Conservation (phyloP, 495 filamentous ascomycete species). For the Penicillium lagena region DNA sequence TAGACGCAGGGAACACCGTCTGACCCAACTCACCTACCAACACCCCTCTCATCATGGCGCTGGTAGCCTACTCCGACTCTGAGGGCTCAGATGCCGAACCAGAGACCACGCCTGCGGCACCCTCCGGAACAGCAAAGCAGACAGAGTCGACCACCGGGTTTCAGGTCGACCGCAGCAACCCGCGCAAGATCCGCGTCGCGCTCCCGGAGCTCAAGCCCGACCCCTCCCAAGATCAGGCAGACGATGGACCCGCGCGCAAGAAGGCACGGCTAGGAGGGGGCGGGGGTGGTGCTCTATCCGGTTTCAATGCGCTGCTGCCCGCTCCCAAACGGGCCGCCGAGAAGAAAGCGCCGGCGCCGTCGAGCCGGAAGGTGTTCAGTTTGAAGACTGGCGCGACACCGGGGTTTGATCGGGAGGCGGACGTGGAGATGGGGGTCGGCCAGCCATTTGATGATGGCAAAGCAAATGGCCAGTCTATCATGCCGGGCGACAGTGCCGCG, state of each 20-base stretch:
- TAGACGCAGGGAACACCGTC: too few species aligned
- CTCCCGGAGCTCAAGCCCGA: conserved; percentile 51
- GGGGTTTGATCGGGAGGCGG: conserved; percentile 62
- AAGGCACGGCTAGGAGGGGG: conserved; percentile 50
- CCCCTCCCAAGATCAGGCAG: conserved; percentile 27
- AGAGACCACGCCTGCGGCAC: conserved; percentile 19
- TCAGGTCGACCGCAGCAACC: conserved; percentile 64
- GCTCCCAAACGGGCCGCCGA: conserved; percentile 61
- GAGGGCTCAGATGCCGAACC: conserved; percentile 64
- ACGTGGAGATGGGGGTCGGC: conserved; percentile 33
- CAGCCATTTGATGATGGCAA: conserved; percentile 9
- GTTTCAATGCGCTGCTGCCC: conserved; percentile 83
- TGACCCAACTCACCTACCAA: background rate
- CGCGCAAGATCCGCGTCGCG: conserved; percentile 74
- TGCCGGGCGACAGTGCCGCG: background rate
- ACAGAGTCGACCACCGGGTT: conserved; percentile 56
- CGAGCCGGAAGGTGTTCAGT: conserved; percentile 44
- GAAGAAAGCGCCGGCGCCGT: conserved; percentile 25
- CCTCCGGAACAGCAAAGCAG: conserved; percentile 32
- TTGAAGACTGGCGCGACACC: conserved; percentile 75
- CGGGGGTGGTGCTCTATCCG: conserved; percentile 53
- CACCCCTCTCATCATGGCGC: conserved; percentile 45
- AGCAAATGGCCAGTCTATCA: too few species aligned
- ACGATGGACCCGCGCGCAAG: conserved; percentile 65
- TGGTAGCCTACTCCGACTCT: conserved; percentile 82